Base-by-base conservation (phyloP, 148 eudicot species). In the Spergularia marina region DNA sequence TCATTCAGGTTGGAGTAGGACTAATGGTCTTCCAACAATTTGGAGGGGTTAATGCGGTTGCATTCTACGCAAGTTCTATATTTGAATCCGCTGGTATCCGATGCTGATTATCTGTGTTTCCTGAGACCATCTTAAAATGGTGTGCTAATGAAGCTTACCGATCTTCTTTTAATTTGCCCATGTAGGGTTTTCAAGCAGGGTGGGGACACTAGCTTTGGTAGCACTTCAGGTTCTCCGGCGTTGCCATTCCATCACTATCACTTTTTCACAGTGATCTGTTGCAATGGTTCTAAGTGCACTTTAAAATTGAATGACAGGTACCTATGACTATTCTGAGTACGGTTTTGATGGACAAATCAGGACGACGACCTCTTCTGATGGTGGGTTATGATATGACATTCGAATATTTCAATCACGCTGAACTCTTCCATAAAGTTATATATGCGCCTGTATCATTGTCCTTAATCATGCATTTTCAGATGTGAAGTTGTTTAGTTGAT, bases 11-110 rank as follows among this genome's bases (percentile, higher is more conserved):
- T 66, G 94, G 94, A 82, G 90, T 90, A 67, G 94, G 94, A 58
- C 80, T 90, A 58, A 90, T 90, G 91, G 86, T 86, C 63, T 73
- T 88, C 74, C 94, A 90, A 77, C 94, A 90, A 66, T 82, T 88
- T 65, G 91, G 91, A 83, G 91, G 94, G 61, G 88, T 88, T 68
- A 88, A 86, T 36, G 94, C 79, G 58, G 75, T 90, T 78, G 86
- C 83, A 20, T 88, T 80, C 67, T 90, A 88, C 71, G 90, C 91
- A 20, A 86, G 86, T 65, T 79, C 90, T 68, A 90, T 90, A 77
- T 88, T 90, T 23, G 82, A 70, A 78, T 88, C 94, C 68, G 91
- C 94, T 63, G 94, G 94, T 90, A 71, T 44, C 36, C 73, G 12
- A 54, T 71, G 23, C 63, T 66, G 17, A 72, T 64, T 53, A 69